These are phyloP conservation scores for Lactifluus rugatus DNA, from an alignment of 768 basidiomycete genomes.

Conservation along the genomic window DNA sequence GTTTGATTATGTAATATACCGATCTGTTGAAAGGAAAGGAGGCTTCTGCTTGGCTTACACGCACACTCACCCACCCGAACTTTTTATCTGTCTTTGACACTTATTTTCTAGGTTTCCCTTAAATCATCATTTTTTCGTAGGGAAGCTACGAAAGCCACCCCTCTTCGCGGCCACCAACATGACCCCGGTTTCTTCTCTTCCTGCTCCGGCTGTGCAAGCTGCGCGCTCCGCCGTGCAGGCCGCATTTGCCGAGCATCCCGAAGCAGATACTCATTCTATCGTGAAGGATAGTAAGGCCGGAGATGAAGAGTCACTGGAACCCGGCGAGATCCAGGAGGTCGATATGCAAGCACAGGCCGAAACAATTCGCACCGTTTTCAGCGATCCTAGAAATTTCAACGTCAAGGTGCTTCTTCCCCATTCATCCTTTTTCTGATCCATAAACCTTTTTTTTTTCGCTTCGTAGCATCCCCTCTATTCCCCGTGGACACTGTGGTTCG, in stretches of 20 bases:
- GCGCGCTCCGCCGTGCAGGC: constrained; percentile 70
- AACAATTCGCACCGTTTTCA: constrained; percentile 86
- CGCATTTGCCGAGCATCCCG: constrained; percentile 52
- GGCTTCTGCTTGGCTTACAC: not conserved
- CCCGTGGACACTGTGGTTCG: constrained; percentile 97
- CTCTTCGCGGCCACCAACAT: constrained; percentile 6
- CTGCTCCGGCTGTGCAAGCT: constrained; percentile 62
- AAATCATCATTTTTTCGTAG: not conserved
- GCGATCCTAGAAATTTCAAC: constrained; percentile 86
- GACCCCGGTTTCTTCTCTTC: constrained; percentile 40
- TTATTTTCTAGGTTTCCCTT: not conserved
- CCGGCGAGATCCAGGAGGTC: constrained; percentile 80
- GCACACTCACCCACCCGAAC: not conserved
- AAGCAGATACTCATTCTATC: constrained; percentile 21
- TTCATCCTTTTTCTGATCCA: not conserved
- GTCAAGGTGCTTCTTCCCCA: constrained; percentile 60
- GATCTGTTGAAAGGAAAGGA: too few relatives aligned
- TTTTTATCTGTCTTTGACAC: not conserved
- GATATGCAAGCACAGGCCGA: constrained; percentile 80
- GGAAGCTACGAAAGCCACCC: not conserved
- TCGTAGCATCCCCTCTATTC: constrained; percentile 85
- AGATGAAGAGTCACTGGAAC: constrained; percentile 38
- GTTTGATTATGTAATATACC: too few relatives aligned
- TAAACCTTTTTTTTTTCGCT: not conserved
- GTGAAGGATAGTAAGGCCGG: constrained; percentile 26